A percentile compares a stretch with the other conserved stretches of the same genome.
Evolutionary conservation across 2,329 filamentous ascomycete genomes (phyloP).

Genomic region (Madurella fahalii): DNA sequence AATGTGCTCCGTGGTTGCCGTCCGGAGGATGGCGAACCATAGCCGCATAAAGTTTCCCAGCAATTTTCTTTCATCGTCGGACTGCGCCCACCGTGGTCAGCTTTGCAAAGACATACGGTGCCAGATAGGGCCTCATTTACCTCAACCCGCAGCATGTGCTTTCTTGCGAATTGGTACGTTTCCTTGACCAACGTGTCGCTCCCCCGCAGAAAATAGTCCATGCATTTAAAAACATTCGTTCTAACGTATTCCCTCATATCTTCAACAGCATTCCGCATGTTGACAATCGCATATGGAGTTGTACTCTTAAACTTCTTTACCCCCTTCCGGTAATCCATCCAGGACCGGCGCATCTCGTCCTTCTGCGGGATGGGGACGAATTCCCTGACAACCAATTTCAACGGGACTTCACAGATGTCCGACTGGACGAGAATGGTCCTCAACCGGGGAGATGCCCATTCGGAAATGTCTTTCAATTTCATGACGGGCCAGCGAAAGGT

Average conservation of each 20-base stretch:
- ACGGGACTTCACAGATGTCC: conserved; percentile 10
- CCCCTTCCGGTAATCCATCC: conserved; percentile 12
- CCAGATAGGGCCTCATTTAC: not conserved
- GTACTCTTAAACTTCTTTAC: conserved; percentile 14
- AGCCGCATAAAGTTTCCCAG: conserved; percentile 10
- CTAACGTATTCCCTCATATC: conserved; percentile 12
- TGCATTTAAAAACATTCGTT: conserved; percentile 7
- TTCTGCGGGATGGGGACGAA: conserved; percentile 10
- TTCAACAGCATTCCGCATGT: conserved; percentile 8
- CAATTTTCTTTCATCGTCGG: conserved; percentile 7
- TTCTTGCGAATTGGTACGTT: conserved; percentile 11
- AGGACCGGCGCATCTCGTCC: conserved; percentile 11
- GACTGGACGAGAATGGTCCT: conserved; percentile 10
- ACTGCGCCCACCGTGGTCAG: not conserved
- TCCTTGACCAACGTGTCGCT: conserved; percentile 11
- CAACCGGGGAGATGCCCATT: conserved; percentile 6
- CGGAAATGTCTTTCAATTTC: conserved; percentile 14
- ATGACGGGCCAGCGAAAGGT: conserved; percentile 15
- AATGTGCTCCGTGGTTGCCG: conserved; percentile 15
- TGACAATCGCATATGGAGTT: conserved; percentile 14
- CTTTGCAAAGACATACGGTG: not conserved
- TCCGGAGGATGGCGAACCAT: conserved; percentile 13
- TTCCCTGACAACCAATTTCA: conserved; percentile 10
- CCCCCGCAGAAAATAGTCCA: conserved; percentile 7
- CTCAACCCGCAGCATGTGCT: conserved; percentile 7